Evolutionary conservation across 257 asterid species (phyloP), one percentile per base, ranked within the genome.

Genomic region (Plectranthus barbatus): DNA sequence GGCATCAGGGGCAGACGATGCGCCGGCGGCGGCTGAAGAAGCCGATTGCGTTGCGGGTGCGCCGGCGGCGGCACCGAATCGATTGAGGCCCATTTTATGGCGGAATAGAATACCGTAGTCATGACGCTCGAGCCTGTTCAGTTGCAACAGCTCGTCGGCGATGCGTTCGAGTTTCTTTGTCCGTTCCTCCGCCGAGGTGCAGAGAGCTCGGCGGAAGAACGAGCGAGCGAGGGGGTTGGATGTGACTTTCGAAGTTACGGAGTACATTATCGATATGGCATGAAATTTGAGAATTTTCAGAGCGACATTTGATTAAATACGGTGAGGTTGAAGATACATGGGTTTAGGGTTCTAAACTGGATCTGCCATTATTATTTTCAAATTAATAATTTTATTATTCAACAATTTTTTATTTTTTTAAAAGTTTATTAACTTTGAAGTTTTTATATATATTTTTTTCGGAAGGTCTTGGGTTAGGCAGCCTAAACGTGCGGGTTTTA

Each of bases 151-250:
- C 59, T 79, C 84, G 73, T 78, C 84, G 48, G 97, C 93, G 50
- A 91, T 85, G 19, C 91, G 91, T 48, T 87, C 93, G 20, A 91
- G 86, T 69, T 87, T 91, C 9, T 74, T 80, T 57, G 84, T 77
- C 21, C 76, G 84, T 34, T 72, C 42, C 44, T 67, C 85, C 12
- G 70, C 36, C 31, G 83, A 73, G 12, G 92, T 75, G 76, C 76
- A 67, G 70, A 87, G 77, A 34, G 72, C 15, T 42, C 86, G 81
- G 19, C 74, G 60, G 71, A 71, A 42, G 60, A 85, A 46, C 55
- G 64, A 56, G 18, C 77, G 70, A 4, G 74, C 14, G 39, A 83
- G 56, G 73, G 71, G 57, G 41, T 41, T 68, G 66, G 81, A 62
- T 34, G 76, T 44, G 17, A 72, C 56, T 77, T 56, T 80, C 1